A percentile compares a stretch with the other conserved stretches of the same genome.
phyloP scores from a whole-genome alignment of 805 yeast species.

The Grigorovia yakushimaensis region DNA sequence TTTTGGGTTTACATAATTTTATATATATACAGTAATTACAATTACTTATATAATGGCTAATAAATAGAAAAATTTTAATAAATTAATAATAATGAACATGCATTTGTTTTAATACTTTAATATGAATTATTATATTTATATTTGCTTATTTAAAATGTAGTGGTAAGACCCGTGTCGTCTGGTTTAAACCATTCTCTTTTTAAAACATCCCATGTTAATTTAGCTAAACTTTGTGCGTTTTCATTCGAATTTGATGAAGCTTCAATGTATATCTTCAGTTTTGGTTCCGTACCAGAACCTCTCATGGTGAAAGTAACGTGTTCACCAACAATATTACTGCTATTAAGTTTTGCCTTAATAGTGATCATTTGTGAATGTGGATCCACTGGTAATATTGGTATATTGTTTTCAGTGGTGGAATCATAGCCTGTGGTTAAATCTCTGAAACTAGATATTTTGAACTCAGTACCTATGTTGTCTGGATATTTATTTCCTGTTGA shows the following conservation, averaged over 20 bases:
- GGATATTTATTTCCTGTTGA: constrained; percentile 32
- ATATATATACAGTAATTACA: too few relatives aligned
- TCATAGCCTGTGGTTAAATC: constrained; percentile 81
- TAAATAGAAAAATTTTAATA: too few relatives aligned
- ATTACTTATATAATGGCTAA: background rate
- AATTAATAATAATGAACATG: background rate
- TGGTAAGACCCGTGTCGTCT: constrained; percentile 32
- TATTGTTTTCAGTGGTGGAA: constrained; percentile 46
- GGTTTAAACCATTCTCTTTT: constrained; percentile 64
- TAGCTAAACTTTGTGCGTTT: constrained; percentile 44
- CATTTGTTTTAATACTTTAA: too few relatives aligned
- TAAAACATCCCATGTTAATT: constrained; percentile 56
- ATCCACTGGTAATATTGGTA: constrained; percentile 64
- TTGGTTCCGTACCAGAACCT: constrained; percentile 96
- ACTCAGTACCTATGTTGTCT: constrained; percentile 39
- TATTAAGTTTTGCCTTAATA: constrained; percentile 32
- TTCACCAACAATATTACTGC: constrained; percentile 10
- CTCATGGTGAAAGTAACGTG: constrained; percentile 69
- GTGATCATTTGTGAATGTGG: constrained; percentile 81
- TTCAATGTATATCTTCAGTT: constrained; percentile 84
- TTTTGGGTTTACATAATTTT: background rate
- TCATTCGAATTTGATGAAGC: constrained; percentile 44
- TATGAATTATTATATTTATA: too few relatives aligned
- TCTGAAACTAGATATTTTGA: constrained; percentile 57
- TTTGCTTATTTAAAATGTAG: constrained; percentile 12